phyloP scores from a whole-genome alignment of 495 filamentous ascomycete species.

The Cryomyces minteri region DNA sequence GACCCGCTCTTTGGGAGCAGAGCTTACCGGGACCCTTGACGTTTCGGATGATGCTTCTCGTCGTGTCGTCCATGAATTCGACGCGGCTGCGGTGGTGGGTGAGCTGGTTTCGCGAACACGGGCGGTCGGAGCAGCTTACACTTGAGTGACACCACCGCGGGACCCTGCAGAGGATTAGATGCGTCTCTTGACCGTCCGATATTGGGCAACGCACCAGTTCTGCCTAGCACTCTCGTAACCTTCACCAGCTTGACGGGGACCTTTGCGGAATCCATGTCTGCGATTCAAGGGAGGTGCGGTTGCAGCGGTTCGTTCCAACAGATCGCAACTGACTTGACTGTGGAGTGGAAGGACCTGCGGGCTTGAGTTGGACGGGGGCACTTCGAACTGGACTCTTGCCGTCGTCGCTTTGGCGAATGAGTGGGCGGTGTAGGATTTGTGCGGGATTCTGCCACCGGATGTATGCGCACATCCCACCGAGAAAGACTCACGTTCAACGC shows the following conservation, averaged over 20 bases:
- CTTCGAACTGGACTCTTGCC: too few relatives aligned
- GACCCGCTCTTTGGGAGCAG: neutral
- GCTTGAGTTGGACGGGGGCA: too few relatives aligned
- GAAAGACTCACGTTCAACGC: too few relatives aligned
- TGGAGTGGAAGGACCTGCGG: too few relatives aligned
- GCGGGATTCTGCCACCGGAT: too few relatives aligned
- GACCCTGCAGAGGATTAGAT: slow-evolving; percentile 41
- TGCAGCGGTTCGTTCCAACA: too few relatives aligned
- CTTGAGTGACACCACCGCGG: slow-evolving; percentile 95
- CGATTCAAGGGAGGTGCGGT: too few relatives aligned
- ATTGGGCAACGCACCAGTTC: slow-evolving; percentile 74
- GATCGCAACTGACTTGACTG: too few relatives aligned
- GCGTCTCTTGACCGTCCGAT: neutral
- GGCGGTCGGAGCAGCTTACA: slow-evolving; percentile 14
- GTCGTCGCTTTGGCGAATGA: too few relatives aligned
- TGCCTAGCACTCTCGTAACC: slow-evolving; percentile 91
- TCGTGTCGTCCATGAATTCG: slow-evolving; percentile 97
- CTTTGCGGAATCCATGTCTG: slow-evolving; percentile 68
- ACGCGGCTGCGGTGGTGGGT: slow-evolving; percentile 33
- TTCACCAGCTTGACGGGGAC: slow-evolving; percentile 98
- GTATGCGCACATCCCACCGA: too few relatives aligned
- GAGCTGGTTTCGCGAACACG: too few relatives aligned
- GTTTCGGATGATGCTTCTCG: slow-evolving; percentile 90
- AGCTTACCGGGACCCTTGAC: slow-evolving; percentile 81
- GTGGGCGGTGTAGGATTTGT: too few relatives aligned